Conservation (phyloP, 192 early-diverging fungal genomes). For the Backusella circina region DNA sequence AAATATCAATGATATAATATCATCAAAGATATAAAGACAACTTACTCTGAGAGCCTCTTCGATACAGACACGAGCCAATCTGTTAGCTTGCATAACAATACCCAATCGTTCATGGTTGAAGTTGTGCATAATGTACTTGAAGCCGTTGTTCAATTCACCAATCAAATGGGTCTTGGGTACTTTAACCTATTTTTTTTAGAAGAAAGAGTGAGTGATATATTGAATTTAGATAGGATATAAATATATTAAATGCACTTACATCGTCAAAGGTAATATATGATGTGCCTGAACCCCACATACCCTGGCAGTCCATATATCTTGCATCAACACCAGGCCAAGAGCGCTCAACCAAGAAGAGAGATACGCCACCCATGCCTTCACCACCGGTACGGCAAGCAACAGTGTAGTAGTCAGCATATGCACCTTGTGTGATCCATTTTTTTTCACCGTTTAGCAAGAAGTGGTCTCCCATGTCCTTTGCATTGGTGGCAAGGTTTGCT, state of each 20-base stretch:
- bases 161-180: conserved; percentile 63
- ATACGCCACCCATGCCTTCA: conserved; percentile 82
- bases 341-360: conserved; percentile 85
- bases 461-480: conserved; percentile 70
- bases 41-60: conserved; percentile 84
- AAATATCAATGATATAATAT: background rate
- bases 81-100: conserved; percentile 82
- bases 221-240: background rate
- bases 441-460: conserved; percentile 85
- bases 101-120: conserved; percentile 88
- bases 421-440: conserved; percentile 99
- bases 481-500: conserved; percentile 66
- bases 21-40: conserved; percentile 20
- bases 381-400: conserved; percentile 74
- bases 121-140: conserved; percentile 94
- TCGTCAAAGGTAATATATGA: conserved; percentile 83
- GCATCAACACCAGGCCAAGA: conserved; percentile 79
- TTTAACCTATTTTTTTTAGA: conserved; percentile 20
- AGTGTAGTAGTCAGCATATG: conserved; percentile 91
- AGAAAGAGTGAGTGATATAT: background rate
- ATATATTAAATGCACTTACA: conserved; percentile 34
- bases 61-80: conserved; percentile 84
- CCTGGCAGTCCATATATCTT: conserved; percentile 92
- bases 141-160: conserved; percentile 73
- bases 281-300: conserved; percentile 87